Conservation (phyloP, 352 stramenopile genomes). For the Phytopythium delawarense region DNA sequence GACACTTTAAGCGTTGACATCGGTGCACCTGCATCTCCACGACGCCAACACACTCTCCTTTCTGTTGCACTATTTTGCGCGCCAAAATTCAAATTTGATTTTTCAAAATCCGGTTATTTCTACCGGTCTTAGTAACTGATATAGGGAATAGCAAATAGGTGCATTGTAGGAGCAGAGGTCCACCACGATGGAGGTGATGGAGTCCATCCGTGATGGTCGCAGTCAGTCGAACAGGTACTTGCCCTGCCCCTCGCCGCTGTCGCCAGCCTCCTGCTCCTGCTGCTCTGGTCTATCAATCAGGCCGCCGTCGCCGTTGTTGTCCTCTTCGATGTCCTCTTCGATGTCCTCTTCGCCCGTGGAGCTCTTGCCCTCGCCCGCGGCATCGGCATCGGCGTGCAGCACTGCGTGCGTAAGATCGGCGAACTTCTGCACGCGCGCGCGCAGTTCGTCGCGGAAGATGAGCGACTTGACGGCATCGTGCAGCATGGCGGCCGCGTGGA, state of each 20-base stretch:
- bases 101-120: no score
- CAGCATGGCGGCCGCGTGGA: constrained; percentile 40
- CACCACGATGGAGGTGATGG: no score
- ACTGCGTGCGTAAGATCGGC: constrained; percentile 23
- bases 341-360: neutral
- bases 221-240: constrained; percentile 6
- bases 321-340: neutral
- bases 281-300: neutral
- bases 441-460: constrained; percentile 64
- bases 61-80: no score
- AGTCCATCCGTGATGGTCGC: neutral
- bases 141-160: no score
- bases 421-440: constrained; percentile 46
- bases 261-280: neutral
- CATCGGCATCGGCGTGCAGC: neutral
- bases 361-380: no score
- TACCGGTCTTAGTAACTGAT: no score
- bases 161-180: no score
- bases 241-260: neutral
- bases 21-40: no score
- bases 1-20: no score
- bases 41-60: no score
- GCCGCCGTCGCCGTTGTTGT: constrained; percentile 1
- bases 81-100: no score
- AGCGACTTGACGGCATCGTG: constrained; percentile 47